Conservation (phyloP, 2,329 filamentous ascomycete genomes). For the Arthrobotrys sphaeroides region DNA sequence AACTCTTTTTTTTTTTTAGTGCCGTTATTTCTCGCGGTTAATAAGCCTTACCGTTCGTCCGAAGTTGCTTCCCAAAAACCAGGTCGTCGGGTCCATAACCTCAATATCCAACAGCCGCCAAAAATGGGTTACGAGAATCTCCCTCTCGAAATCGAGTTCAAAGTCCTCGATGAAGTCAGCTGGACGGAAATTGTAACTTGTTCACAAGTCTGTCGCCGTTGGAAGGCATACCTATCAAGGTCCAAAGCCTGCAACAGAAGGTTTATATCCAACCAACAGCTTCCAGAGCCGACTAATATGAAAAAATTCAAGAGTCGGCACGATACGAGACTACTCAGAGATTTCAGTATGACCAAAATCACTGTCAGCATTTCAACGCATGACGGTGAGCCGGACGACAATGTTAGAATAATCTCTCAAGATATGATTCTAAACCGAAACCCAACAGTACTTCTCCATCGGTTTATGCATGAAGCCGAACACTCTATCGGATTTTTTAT, state of each 20-base stretch:
- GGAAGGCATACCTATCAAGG: constrained; percentile 26
- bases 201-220: constrained; percentile 44
- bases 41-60: background rate
- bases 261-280: constrained; percentile 30
- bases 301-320: constrained; percentile 19
- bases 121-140: constrained; percentile 50
- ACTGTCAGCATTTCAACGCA: constrained; percentile 24
- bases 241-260: constrained; percentile 20
- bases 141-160: constrained; percentile 46
- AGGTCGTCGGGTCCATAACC: background rate
- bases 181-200: constrained; percentile 38
- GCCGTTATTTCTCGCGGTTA: background rate
- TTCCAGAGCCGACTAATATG: background rate
- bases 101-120: constrained; percentile 1
- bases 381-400: background rate
- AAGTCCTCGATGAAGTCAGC: constrained; percentile 45
- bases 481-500: constrained; percentile 45
- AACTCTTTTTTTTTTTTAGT: constrained; percentile 19
- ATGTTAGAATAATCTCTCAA: constrained; percentile 20
- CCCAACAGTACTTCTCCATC: constrained; percentile 29
- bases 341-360: constrained; percentile 11
- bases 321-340: background rate
- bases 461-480: constrained; percentile 40
- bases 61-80: background rate
- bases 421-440: constrained; percentile 11